Evolutionary conservation across 2,329 filamentous ascomycete genomes (phyloP).

Genomic region (Pyricularia sp.): DNA sequence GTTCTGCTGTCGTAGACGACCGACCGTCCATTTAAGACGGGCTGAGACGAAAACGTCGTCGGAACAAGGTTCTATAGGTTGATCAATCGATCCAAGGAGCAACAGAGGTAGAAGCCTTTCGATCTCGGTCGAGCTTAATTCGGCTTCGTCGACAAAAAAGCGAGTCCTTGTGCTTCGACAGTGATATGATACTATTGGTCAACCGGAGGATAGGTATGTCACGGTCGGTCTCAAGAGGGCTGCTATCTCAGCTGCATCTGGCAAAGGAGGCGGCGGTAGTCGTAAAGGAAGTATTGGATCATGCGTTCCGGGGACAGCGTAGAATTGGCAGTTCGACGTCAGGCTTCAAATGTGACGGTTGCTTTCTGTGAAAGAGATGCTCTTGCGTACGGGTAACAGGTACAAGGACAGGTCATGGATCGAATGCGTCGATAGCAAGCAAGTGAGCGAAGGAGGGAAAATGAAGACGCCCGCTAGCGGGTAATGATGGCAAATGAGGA

Average conservation of each 20-base stretch:
- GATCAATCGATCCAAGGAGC: background rate
- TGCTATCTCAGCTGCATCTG: background rate
- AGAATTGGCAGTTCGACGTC: background rate
- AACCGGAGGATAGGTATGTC: background rate
- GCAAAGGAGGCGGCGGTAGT: background rate
- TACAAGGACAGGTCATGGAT: background rate
- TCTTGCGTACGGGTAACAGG: background rate
- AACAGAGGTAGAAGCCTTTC: background rate
- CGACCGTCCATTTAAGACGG: constrained; percentile 35
- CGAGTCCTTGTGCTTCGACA: background rate
- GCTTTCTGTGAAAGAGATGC: background rate
- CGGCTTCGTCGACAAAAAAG: background rate
- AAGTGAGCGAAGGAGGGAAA: background rate
- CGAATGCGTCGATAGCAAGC: background rate
- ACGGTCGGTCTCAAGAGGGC: background rate
- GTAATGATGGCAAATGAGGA: background rate
- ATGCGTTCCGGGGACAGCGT: background rate
- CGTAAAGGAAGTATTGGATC: background rate
- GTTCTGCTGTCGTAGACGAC: constrained; percentile 31
- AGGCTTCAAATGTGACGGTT: background rate
- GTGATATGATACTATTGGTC: background rate
- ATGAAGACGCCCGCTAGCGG: background rate
- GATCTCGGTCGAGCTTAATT: background rate
- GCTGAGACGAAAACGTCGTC: background rate
- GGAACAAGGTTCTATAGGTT: background rate